A percentile compares a stretch with the other conserved stretches of the same genome.
phyloP scores from a whole-genome alignment of 192 early-diverging fungal genomes.

The Linnemannia zychae region DNA sequence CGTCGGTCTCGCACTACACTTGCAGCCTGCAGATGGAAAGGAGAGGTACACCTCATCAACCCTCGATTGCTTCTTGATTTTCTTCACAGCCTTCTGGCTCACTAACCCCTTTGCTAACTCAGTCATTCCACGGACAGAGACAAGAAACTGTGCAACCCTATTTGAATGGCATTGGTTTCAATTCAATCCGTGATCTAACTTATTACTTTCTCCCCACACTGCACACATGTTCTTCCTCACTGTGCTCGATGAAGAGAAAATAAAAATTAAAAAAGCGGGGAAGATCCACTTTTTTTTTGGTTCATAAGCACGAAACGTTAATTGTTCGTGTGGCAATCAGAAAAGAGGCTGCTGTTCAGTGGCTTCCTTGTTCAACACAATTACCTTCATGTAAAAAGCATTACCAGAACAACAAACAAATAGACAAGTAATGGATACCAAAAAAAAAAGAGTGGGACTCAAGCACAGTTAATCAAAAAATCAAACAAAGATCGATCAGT shows the following conservation, averaged over 20 bases:
- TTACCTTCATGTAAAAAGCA: neutral
- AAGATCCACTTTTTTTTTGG: constrained; percentile 16
- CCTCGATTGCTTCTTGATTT: neutral
- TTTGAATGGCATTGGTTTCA: neutral
- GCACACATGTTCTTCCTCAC: neutral
- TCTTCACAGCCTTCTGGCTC: neutral
- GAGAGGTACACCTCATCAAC: neutral
- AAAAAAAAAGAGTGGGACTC: neutral
- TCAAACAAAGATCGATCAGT: neutral
- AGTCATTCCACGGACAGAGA: neutral
- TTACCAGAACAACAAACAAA: neutral
- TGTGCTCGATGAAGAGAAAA: too few species aligned
- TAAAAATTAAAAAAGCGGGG: constrained; percentile 25
- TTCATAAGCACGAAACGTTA: neutral
- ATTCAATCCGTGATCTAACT: neutral
- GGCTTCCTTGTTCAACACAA: neutral
- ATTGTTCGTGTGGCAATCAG: neutral
- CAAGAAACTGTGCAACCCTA: neutral
- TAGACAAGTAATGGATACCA: neutral
- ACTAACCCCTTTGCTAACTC: neutral
- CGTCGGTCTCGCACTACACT: neutral
- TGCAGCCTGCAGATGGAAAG: neutral
- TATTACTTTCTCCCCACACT: neutral
- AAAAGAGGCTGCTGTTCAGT: neutral
- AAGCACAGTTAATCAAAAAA: neutral